phyloP scores from a whole-genome alignment of 805 yeast species.

The Ogataea methanolica region DNA sequence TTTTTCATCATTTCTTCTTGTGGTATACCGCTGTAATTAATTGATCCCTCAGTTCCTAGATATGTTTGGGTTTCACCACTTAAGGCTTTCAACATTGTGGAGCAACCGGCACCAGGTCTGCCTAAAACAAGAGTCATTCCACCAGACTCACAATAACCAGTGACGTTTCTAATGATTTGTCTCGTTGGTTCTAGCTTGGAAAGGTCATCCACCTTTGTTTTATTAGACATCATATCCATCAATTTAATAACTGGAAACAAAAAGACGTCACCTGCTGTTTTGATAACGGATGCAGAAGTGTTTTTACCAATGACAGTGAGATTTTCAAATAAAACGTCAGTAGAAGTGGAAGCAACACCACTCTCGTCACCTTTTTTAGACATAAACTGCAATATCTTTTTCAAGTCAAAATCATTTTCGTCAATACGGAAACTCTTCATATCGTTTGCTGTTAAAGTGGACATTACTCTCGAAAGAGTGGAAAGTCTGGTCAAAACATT shows the following conservation, averaged over 20 bases:
- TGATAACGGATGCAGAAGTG: conserved; percentile 32
- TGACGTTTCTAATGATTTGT: conserved; percentile 17
- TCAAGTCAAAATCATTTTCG: conserved; percentile 35
- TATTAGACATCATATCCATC: not conserved
- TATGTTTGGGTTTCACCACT: conserved; percentile 42
- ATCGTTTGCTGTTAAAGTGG: conserved; percentile 17
- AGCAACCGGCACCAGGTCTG: conserved; percentile 63
- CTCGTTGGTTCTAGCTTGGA: conserved; percentile 14
- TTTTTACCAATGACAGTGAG: conserved; percentile 25
- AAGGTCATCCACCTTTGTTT: conserved; percentile 2
- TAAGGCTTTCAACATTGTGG: conserved; percentile 44
- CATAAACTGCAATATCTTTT: conserved; percentile 31
- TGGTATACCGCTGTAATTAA: conserved; percentile 44
- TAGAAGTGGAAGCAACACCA: conserved; percentile 32
- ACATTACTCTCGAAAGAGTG: conserved; percentile 13
- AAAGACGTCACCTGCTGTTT: conserved; percentile 36
- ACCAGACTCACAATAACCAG: conserved; percentile 37
- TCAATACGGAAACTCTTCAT: conserved; percentile 15
- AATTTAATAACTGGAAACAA: conserved; percentile 8
- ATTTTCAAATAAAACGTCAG: conserved; percentile 40
- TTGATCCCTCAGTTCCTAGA: conserved; percentile 33
- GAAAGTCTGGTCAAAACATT: conserved; percentile 17
- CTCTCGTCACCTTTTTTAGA: conserved; percentile 36
- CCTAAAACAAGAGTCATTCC: conserved; percentile 51
- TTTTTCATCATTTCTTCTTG: conserved; percentile 41